Evolutionary conservation across 2,329 filamentous ascomycete species (phyloP).

Genomic region (Apiospora phragmitis): DNA sequence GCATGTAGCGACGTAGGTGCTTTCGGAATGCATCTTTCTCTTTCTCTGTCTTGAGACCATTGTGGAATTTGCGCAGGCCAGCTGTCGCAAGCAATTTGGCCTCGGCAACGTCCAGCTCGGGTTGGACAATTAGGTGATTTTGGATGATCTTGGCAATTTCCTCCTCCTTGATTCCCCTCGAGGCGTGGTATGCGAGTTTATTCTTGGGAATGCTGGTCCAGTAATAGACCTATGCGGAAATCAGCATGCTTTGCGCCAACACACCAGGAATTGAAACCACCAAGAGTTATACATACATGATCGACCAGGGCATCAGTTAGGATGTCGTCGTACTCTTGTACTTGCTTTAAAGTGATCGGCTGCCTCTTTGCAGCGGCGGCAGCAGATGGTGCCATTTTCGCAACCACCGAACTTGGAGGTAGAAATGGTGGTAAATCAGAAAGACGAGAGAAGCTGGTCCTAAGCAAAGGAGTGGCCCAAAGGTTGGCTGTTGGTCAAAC

Average conservation of each 20-base stretch:
- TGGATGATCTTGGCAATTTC: constrained; percentile 63
- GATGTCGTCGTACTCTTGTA: constrained; percentile 93
- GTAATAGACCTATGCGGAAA: constrained; percentile 73
- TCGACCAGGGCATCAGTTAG: constrained; percentile 94
- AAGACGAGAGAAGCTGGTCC: not conserved
- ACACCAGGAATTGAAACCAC: not conserved
- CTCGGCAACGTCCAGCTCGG: constrained; percentile 71
- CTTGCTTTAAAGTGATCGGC: constrained; percentile 79
- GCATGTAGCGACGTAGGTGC: constrained; percentile 87
- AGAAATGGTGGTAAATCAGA: not conserved
- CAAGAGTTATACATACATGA: constrained; percentile 64
- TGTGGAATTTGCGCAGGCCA: constrained; percentile 72
- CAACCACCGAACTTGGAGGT: not conserved
- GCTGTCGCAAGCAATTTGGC: constrained; percentile 69
- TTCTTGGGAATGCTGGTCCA: constrained; percentile 98
- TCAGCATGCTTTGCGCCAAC: constrained; percentile 22
- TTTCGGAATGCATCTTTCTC: constrained; percentile 85
- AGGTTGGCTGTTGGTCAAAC: not conserved
- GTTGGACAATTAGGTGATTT: constrained; percentile 69
- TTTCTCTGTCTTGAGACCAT: constrained; percentile 67
- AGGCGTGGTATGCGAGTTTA: constrained; percentile 79
- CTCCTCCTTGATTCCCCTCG: constrained; percentile 71
- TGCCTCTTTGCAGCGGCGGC: constrained; percentile 56
- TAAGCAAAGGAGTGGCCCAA: not conserved
- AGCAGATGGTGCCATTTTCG: constrained; percentile 26